Percentiles rank a stretch among this genome's conserved stretches.
phyloP scores from a whole-genome alignment of 352 stramenopile genomes.

The Globisporangium camurandrum region DNA sequence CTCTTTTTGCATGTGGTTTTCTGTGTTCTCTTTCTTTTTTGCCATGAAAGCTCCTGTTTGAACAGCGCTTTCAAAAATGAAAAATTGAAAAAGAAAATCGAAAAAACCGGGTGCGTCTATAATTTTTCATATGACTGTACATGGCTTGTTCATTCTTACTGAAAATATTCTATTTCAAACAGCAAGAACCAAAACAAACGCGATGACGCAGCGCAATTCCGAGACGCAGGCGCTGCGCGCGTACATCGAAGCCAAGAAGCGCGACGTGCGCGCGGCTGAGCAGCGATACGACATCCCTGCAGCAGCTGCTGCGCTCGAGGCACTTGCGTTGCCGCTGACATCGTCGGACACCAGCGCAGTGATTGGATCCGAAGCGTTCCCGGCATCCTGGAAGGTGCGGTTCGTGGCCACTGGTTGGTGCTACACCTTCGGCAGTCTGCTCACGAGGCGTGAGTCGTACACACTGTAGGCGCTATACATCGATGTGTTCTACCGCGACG shows the following conservation, averaged over 20 bases:
- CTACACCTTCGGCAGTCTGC: neutral
- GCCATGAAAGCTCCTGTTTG: no score
- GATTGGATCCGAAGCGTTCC: conserved; percentile 25
- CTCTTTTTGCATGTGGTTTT: no score
- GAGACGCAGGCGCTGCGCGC: conserved; percentile 21
- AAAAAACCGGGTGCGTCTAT: no score
- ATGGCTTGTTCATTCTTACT: no score
- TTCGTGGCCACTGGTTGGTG: neutral
- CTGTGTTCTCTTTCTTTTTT: no score
- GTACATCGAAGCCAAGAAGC: conserved; percentile 43
- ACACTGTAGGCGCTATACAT: conserved; percentile 35
- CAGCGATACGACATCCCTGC: conserved; percentile 31
- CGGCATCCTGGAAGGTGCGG: conserved; percentile 38
- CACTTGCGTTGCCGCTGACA: conserved; percentile 31
- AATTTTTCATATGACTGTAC: no score
- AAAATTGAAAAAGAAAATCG: no score
- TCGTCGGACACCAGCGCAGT: conserved; percentile 1
- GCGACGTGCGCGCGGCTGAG: conserved; percentile 34
- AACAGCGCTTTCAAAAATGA: no score
- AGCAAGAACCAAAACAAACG: no score
- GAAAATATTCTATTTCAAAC: no score
- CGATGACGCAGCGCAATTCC: no score
- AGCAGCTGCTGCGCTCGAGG: conserved; percentile 20
- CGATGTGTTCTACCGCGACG: conserved; percentile 47
- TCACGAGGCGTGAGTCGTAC: no score